phyloP scores from a whole-genome alignment of 2,329 filamentous ascomycete species.

The Arthrobotrys megalospora region DNA sequence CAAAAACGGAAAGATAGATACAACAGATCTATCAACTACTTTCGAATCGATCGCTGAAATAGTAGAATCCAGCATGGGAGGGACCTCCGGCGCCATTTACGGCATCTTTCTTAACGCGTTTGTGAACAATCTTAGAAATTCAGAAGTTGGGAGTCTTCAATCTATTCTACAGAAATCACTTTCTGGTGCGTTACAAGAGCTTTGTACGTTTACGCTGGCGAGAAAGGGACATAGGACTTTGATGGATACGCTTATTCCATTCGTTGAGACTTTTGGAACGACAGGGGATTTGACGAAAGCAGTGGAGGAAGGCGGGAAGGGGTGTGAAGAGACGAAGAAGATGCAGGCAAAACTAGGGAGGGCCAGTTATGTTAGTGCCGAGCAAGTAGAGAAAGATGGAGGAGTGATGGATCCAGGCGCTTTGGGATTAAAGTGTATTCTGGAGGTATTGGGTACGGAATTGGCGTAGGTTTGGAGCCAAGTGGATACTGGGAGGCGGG shows the following conservation, averaged over 20 bases:
- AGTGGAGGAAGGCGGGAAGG: slow-evolving; percentile 74
- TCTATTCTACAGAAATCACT: slow-evolving; percentile 43
- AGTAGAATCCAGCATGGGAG: slow-evolving; percentile 70
- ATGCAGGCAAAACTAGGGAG: slow-evolving; percentile 78
- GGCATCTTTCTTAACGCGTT: slow-evolving; percentile 65
- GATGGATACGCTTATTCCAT: slow-evolving; percentile 74
- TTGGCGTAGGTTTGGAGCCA: not conserved
- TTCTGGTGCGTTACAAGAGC: slow-evolving; percentile 68
- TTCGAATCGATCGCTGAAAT: slow-evolving; percentile 72
- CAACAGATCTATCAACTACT: slow-evolving; percentile 65
- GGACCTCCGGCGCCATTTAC: slow-evolving; percentile 66
- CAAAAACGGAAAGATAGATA: slow-evolving; percentile 72
- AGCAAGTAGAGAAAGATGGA: slow-evolving; percentile 69
- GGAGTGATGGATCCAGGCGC: slow-evolving; percentile 79
- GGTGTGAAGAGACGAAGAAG: slow-evolving; percentile 76
- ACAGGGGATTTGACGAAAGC: slow-evolving; percentile 72
- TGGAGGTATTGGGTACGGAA: slow-evolving; percentile 66
- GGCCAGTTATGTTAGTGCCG: slow-evolving; percentile 77
- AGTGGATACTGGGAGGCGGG: too few relatives aligned
- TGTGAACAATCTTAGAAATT: slow-evolving; percentile 67
- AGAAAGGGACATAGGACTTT: slow-evolving; percentile 74
- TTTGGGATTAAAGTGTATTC: slow-evolving; percentile 73
- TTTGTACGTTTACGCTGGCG: slow-evolving; percentile 73
- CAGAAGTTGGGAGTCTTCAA: not conserved
- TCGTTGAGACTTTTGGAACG: slow-evolving; percentile 70